phyloP scores from a whole-genome alignment of 2,329 filamentous ascomycete genomes.

The Fusarium sp. region DNA sequence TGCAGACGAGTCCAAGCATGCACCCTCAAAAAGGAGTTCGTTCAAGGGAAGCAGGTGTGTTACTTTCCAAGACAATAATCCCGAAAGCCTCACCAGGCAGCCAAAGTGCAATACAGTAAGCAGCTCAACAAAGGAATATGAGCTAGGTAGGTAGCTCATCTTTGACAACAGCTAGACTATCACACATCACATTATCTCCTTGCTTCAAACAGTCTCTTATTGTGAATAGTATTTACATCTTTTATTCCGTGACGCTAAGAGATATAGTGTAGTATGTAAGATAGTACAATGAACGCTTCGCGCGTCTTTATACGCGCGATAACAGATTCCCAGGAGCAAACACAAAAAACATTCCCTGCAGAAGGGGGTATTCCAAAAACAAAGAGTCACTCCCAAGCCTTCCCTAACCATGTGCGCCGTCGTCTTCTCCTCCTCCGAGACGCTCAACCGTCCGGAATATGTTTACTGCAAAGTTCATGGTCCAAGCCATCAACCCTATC shows the following conservation, averaged over 20 bases:
- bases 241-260: slow-evolving; percentile 10
- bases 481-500: slow-evolving; percentile 88
- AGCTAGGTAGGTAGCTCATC: neutral
- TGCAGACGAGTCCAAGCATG: neutral
- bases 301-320: slow-evolving; percentile 27
- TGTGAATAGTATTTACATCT: neutral
- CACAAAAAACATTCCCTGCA: slow-evolving; percentile 31
- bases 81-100: neutral
- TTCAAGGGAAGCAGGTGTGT: neutral
- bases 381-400: neutral
- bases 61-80: neutral
- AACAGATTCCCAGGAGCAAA: slow-evolving; percentile 6
- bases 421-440: slow-evolving; percentile 66
- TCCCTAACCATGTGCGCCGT: slow-evolving; percentile 37
- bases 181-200: neutral
- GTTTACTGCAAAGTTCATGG: slow-evolving; percentile 89
- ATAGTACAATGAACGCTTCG: slow-evolving; percentile 31
- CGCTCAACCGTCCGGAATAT: slow-evolving; percentile 77
- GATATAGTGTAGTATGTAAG: slow-evolving; percentile 9
- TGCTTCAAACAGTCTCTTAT: neutral
- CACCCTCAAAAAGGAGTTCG: neutral
- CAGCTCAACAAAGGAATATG: neutral
- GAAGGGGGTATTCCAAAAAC: slow-evolving; percentile 35
- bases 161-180: neutral
- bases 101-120: neutral